These are phyloP conservation scores for Onygenales sp. DNA, from an alignment of 2,329 filamentous ascomycete species.

Conservation along the genomic window DNA sequence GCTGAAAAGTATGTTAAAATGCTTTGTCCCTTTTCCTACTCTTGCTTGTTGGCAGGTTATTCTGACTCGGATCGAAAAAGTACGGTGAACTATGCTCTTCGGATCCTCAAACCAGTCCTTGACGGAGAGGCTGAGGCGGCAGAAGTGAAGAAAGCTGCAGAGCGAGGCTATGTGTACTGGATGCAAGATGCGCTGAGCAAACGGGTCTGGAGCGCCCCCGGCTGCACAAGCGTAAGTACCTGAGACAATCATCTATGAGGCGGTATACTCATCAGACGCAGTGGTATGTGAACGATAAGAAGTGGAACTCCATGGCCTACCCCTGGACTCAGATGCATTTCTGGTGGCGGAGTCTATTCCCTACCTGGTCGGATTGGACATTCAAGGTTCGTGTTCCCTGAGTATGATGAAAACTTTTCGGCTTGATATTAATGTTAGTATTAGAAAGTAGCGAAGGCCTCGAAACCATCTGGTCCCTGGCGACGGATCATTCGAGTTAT, in stretches of 20 bases:
- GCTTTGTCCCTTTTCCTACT: neutral
- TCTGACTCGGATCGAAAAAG: neutral
- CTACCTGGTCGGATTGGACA: slow-evolving; percentile 19
- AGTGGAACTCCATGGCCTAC: slow-evolving; percentile 19
- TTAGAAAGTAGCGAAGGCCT: neutral
- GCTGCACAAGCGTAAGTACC: neutral
- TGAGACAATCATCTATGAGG: neutral
- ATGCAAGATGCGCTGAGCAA: slow-evolving; percentile 37
- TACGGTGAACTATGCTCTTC: slow-evolving; percentile 39
- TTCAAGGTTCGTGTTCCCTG: slow-evolving; percentile 7
- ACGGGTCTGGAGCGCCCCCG: slow-evolving; percentile 29
- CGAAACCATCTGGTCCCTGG: neutral
- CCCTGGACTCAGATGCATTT: slow-evolving; percentile 19
- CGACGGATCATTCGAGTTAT: neutral
- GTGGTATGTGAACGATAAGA: slow-evolving; percentile 20
- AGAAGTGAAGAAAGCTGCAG: slow-evolving; percentile 39
- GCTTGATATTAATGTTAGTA: too few species aligned
- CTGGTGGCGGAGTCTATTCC: slow-evolving; percentile 20
- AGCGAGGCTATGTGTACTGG: slow-evolving; percentile 35
- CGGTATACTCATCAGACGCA: neutral
- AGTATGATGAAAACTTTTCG: too few species aligned
- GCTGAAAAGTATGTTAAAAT: slow-evolving; percentile 40
- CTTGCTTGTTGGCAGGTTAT: neutral
- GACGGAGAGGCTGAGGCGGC: slow-evolving; percentile 32
- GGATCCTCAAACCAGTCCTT: slow-evolving; percentile 46